phyloP scores from a whole-genome alignment of 139 green algal genomes.

The Chlorella sp. region DNA sequence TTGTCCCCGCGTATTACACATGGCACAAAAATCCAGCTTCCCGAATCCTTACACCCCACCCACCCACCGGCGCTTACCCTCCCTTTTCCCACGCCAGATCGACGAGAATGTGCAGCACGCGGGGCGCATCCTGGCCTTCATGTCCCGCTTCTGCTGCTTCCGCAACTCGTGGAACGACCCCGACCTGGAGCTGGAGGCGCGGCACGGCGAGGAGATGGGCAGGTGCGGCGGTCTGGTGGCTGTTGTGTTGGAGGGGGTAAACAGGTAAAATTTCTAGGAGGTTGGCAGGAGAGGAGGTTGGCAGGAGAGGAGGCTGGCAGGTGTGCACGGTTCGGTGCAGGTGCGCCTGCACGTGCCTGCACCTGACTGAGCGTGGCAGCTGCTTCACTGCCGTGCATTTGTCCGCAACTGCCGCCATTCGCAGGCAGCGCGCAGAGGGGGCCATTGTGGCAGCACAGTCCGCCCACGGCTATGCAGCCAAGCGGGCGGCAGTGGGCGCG shows the following conservation, averaged over 20 bases:
- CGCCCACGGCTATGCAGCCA: not conserved
- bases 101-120: constrained; percentile 41
- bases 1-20: too few species aligned
- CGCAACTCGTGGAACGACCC: not conserved
- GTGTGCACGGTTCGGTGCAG: too few species aligned
- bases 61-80: too few species aligned
- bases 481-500: not conserved
- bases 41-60: not conserved
- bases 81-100: constrained; percentile 9
- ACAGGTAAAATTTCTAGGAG: too few species aligned
- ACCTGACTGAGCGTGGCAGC: too few species aligned
- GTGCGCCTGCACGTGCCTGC: too few species aligned
- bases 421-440: constrained; percentile 13
- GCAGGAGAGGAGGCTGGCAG: too few species aligned
- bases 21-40: too few species aligned
- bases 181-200: not conserved
- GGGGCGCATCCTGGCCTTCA: constrained; percentile 38
- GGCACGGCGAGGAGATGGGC: not conserved
- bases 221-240: too few species aligned
- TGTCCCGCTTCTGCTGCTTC: constrained; percentile 40
- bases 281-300: not conserved
- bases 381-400: too few species aligned
- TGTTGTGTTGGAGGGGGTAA: too few species aligned
- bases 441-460: not conserved
- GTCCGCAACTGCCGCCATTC: not conserved